These are phyloP conservation scores for Apiotrichum sp. DNA, from an alignment of 1,284 basidiomycete species.

Conservation along the genomic window DNA sequence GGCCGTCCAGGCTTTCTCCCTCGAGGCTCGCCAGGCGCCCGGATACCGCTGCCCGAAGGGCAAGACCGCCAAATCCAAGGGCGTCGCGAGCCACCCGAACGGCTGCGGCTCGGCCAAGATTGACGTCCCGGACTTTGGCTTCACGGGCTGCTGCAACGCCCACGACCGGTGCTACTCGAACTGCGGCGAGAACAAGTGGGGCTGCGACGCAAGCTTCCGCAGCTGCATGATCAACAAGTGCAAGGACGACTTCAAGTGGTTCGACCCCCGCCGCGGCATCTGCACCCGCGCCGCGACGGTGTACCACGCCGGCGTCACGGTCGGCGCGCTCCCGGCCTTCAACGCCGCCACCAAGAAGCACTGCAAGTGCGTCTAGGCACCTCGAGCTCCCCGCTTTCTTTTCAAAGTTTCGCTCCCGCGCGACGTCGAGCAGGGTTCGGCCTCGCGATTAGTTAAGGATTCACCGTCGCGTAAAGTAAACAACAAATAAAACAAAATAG, in stretches of 20 bases:
- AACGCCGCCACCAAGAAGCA: background rate
- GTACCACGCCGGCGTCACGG: background rate
- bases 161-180: conserved; percentile 1
- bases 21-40: no score
- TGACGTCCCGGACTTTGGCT: background rate
- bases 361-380: background rate
- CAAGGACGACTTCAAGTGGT: background rate
- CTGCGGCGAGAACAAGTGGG: background rate
- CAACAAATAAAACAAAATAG: no score
- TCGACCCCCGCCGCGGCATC: background rate
- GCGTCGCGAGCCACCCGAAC: background rate
- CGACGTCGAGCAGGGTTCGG: no score
- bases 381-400: no score
- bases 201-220: background rate
- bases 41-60: no score
- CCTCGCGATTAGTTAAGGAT: no score
- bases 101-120: background rate
- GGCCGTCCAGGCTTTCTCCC: no score
- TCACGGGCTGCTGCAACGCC: background rate
- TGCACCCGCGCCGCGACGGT: background rate
- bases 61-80: background rate
- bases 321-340: background rate
- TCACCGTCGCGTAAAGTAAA: no score
- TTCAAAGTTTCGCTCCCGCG: no score
- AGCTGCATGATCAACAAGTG: background rate